Evolutionary conservation across 768 basidiomycete genomes (phyloP), one percentile per base, ranked within the genome.

Genomic region (Naganishia vaughanmartiniae): DNA sequence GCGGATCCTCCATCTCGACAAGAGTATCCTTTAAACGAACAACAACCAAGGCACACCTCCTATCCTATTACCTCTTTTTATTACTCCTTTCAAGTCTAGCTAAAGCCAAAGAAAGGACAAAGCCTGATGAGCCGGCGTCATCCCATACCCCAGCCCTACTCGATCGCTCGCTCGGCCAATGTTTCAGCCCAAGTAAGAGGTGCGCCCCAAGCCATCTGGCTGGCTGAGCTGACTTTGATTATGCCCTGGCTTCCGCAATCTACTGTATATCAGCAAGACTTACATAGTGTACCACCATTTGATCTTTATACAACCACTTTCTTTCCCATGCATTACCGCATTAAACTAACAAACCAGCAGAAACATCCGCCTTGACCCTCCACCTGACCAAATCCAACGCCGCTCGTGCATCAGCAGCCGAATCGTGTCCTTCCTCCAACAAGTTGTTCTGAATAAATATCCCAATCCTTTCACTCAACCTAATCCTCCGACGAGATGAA

Each of bases 371-470:
- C 73, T 89, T 79, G 58, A 94, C 83, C 80, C 89, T 87, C 89
- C 89, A 93, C 71, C 89, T 85, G 26, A 97, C 89, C 24, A 95
- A 86, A 76, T 98, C 90, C 48, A 98, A 84, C 1, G 95, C 92
- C 0, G 92, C 90, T 28, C 87, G 81, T 0, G 93, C 92, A 82
- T 98, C 95, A 80, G 94, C 93, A 0, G 91, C 84, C 0, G 92
- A 93, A 58, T 90, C 92, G 83, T 98, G 95, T 2, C 94, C 94
- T 9, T 84, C 84, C 15, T 86, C 85, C 9, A 86, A 87, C 34
- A 85, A 90, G 30, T 90, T 90, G 14, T 86, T 85, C 79, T 99
- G 95, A 67, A 99, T 97, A 69, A 85, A 84, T 72, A 86, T 85
- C 19, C 89, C 88, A 19, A 99, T 84, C 75, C 90, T 87, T 76